Evolutionary conservation across 371 early-diverging fungal genomes (phyloP), one percentile per base, ranked within the genome.

Genomic region (Chytridiales sp.): DNA sequence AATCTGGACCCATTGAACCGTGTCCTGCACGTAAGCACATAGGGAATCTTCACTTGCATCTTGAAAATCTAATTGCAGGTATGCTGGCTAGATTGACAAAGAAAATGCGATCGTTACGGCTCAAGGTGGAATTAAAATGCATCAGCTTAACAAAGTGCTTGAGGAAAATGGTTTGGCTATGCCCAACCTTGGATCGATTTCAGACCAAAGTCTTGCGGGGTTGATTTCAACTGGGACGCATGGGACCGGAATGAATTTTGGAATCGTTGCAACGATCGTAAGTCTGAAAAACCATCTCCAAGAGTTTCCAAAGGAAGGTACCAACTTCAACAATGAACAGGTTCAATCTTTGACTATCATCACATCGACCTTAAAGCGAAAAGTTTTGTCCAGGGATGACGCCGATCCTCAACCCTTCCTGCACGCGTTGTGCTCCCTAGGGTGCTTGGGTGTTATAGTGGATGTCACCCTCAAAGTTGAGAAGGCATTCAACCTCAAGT

Each of bases 141-240:
- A 83, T 39, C 70, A 79, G 31, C 62, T 92, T 31, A 85, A 90
- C 64, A 60, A 68, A 8, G 65, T 76, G 31, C 69, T 92, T 35
- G 70, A 76, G 53, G 72, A 81, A 15, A 69, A 83, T 41, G 83
- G 80, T 0, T 65, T 90, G 57, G 89, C 93, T 0, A 53, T 91
- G 59, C 84, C 84, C 59, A 85, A 82, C 64, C 69, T 92, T 22
- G 91, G 91, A 0, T 88, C 90, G n/a, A 89, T 92, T 51, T 88
- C 91, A 0, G 89, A 90, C 44, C 91, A 91, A 65, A 80, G 85
- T 26, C 62, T 91, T 4, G 89, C 86, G 17, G 91, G 93, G 11
- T 79, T 85, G 0, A 88, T 90, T 50, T 77, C 87, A 2, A 90
- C 93, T 0, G 89, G 88, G 13, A 86, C 88, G 1, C 93, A 91